Evolutionary conservation across 257 asterid genomes (phyloP), one percentile per base, ranked within the genome.

Genomic region (Primulina eburnea): DNA sequence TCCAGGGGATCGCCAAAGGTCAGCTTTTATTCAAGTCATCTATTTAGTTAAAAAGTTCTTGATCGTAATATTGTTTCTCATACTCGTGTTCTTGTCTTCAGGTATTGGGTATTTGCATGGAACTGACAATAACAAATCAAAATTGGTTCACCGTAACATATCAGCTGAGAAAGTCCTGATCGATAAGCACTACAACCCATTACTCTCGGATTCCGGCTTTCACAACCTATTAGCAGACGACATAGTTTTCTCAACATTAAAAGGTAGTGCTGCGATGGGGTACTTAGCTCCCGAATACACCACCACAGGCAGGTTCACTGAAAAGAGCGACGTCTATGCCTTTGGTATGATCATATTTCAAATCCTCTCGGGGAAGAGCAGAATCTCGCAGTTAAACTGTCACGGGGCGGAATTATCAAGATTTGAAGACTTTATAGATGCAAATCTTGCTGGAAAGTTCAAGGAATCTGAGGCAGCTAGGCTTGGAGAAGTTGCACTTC

Each of bases 251-350:
- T 90, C 96, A 1, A 85, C 94, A 0, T 91, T 92, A 63, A 92
- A 92, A 82, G 85, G 89, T 17, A 90, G 95, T 71, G 98, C 98
- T 24, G 98, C 98, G 26, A 88, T 90, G 96, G 98, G 98, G 6
- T 92, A 92, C 64, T 84, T 92, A 52, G 98, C 98, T 52, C 98
- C 98, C 0, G 97, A 92, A 69, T 92, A 92, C 79, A 86, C 98
- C 1, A 88, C 88, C 67, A 92, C 98, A 0, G 98, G 98, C 7
- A 76, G 90, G 12, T 90, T 91, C 86, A 92, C 96, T 2, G 95
- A 90, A 29, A 90, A 92, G 84, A 90, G 98, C 29, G 98, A 92
- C 18, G 69, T 92, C 0, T 92, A 90, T 29, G 97, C 98, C 17
- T 92, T 92, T 65, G 98, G 98, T 17, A 88, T 87, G 97, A 88